Conservation (phyloP, 331 rosid genomes). For the Phaseolus coccineus region DNA sequence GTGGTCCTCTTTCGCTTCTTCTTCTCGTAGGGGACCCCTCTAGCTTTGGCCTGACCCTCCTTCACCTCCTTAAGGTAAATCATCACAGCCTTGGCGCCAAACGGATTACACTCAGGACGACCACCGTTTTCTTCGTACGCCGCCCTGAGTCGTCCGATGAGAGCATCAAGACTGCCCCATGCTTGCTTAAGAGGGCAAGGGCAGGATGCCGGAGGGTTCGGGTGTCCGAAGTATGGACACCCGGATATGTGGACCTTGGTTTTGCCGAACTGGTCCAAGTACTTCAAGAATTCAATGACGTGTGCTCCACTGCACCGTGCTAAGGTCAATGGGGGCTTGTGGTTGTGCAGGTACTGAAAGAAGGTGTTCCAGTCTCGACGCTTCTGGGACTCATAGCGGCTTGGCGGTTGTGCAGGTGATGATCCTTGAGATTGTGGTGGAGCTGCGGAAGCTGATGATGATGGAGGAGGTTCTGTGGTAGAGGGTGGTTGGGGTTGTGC, state of each 20-base stretch:
- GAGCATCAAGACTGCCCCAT: constrained; percentile 92
- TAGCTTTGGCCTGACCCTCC: constrained; percentile 87
- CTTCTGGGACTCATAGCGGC: constrained; percentile 95
- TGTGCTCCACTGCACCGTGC: constrained; percentile 98
- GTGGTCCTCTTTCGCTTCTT: constrained; percentile 77
- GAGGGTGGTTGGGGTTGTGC: constrained; percentile 34
- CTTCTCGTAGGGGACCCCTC: constrained; percentile 95
- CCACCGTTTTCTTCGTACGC: constrained; percentile 98
- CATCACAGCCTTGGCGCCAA: constrained; percentile 81
- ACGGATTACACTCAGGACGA: constrained; percentile 84
- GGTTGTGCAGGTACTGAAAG: constrained; percentile 85
- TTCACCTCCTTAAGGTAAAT: constrained; percentile 88
- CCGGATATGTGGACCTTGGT: constrained; percentile 83
- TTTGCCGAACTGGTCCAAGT: constrained; percentile 92
- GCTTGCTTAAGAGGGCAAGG: constrained; percentile 88
- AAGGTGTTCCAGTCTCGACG: constrained; percentile 99
- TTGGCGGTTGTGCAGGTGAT: constrained; percentile 58
- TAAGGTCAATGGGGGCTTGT: constrained; percentile 93
- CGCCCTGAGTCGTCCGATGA: constrained; percentile 91
- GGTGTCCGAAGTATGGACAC: constrained; percentile 85
- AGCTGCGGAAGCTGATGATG: constrained; percentile 21
- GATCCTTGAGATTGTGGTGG: constrained; percentile 40
- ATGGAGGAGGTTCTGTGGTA: constrained; percentile 48
- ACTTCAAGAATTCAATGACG: constrained; percentile 90
- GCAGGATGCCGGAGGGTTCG: constrained; percentile 86